Conservation (phyloP, 257 asterid species). For the Hygrophila difformis region DNA sequence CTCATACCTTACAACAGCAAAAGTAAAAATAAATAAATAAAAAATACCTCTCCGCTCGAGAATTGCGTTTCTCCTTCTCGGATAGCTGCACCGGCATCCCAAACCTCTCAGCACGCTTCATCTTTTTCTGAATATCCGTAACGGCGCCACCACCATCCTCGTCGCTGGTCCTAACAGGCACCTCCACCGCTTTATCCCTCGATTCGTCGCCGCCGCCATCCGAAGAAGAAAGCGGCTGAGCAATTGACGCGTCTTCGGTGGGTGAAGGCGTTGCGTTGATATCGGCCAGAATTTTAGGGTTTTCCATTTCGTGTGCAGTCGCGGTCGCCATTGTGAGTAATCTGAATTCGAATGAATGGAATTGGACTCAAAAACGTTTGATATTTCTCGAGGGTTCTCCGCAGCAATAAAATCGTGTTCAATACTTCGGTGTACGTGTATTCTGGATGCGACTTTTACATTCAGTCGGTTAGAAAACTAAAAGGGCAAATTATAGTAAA, state of each 20-base stretch:
- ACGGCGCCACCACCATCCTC: slow-evolving; percentile 18
- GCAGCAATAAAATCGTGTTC: too few relatives aligned
- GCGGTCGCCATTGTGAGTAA: slow-evolving; percentile 25
- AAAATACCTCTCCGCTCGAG: slow-evolving; percentile 65
- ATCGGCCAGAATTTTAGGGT: slow-evolving; percentile 26
- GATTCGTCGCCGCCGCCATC: slow-evolving; percentile 23
- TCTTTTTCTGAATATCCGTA: slow-evolving; percentile 54
- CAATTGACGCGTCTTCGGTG: slow-evolving; percentile 10
- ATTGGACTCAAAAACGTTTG: too few relatives aligned
- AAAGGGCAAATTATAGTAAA: too few relatives aligned
- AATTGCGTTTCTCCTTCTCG: slow-evolving; percentile 56
- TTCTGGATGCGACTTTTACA: too few relatives aligned
- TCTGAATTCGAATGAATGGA: too few relatives aligned
- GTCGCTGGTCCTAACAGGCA: slow-evolving; percentile 1
- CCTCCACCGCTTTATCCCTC: slow-evolving; percentile 13
- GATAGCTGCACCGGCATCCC: slow-evolving; percentile 54
- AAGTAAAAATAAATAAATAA: too few relatives aligned
- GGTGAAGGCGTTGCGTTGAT: slow-evolving; percentile 19
- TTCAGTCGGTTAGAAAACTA: too few relatives aligned
- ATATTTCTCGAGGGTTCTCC: too few relatives aligned
- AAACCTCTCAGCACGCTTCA: slow-evolving; percentile 68
- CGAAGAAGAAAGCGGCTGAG: slow-evolving; percentile 18
- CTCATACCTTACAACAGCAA: too few relatives aligned
- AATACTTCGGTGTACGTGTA: too few relatives aligned
- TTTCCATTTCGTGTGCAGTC: slow-evolving; percentile 23